Evolutionary conservation across 2,329 filamentous ascomycete species (phyloP), one percentile per base, ranked within the genome.

Genomic region (Diaporthe sp.): DNA sequence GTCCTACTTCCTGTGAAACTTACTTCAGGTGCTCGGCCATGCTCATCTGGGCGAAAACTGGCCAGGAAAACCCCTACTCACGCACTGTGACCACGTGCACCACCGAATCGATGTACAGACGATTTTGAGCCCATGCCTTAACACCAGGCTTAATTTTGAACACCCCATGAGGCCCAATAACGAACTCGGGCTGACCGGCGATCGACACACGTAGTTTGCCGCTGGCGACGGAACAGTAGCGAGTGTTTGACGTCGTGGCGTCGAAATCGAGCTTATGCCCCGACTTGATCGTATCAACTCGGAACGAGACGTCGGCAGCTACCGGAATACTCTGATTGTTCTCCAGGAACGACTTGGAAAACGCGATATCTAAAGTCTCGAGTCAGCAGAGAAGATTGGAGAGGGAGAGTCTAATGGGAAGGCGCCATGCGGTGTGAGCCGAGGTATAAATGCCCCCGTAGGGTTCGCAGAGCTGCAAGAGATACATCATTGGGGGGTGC

Each of bases 321-420:
- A 82, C 77, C 1, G 74, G 77, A 3, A 81, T 76, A 9, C 74
- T 74, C 17, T 79, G 76, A 10, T 74, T 66, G 4, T 77, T 76
- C 9, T 77, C 79, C 12, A 84, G 78, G 74, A 79, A 83, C 3
- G 81, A 75, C n/a, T 82, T 82, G 47, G 82, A 83, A 65, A 80
- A 82, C 15, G 82, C 82, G 25, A 81, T 75, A 58, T 79, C 81
- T 82, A 58, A 6, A 0, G 3, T 19, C 32, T 3, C 10, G 15
- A 35, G 39, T 51, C 15, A 50, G 37, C 35, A 35, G 10, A 51
- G 19, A n/a, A n/a, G n/a, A 15, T 15, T 55, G 12, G 32, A 9
- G n/a, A 19, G 27, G 17, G 27, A 13, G 10, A 25, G 8, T 58
- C 25, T 17, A 35, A n/a, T 15, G 35, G 5, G 12, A 39, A 6